These are phyloP conservation scores for Parasitella parasitica DNA, from an alignment of 371 early-diverging fungal genomes.

Conservation along the genomic window DNA sequence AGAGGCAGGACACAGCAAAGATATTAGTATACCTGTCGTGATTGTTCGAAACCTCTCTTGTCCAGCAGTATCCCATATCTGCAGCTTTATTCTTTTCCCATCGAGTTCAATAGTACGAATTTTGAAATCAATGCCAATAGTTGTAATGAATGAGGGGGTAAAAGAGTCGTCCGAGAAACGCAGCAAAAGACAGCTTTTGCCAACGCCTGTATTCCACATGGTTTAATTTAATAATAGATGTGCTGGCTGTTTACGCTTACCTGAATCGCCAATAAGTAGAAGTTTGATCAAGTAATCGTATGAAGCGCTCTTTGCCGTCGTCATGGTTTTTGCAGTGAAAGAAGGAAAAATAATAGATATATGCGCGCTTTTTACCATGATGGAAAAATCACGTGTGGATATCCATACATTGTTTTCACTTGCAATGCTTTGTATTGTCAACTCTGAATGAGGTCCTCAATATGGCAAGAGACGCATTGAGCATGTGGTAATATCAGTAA, in stretches of 20 bases:
- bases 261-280: slow-evolving; percentile 89
- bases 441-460: background rate
- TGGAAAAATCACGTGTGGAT: background rate
- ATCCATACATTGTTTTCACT: background rate
- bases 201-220: slow-evolving; percentile 69
- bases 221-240: background rate
- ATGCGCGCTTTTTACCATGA: background rate
- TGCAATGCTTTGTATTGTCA: background rate
- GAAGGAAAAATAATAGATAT: background rate
- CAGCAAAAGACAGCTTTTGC: slow-evolving; percentile 97
- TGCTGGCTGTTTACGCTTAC: slow-evolving; percentile 46
- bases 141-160: slow-evolving; percentile 97
- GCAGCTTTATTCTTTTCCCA: slow-evolving; percentile 98
- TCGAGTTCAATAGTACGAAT: slow-evolving; percentile 99
- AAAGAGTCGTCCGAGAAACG: slow-evolving; percentile 98
- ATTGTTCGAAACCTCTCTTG: slow-evolving; percentile 99
- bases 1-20: background rate
- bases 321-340: slow-evolving; percentile 2
- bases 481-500: too few relatives aligned
- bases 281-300: slow-evolving; percentile 25
- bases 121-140: slow-evolving; percentile 99
- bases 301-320: slow-evolving; percentile 76
- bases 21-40: slow-evolving; percentile 73
- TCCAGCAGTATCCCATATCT: slow-evolving; percentile 99
- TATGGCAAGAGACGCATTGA: too few relatives aligned